These are phyloP conservation scores for Penicillium psychrosexuale DNA, from an alignment of 2,329 filamentous ascomycete species.

Conservation along the genomic window DNA sequence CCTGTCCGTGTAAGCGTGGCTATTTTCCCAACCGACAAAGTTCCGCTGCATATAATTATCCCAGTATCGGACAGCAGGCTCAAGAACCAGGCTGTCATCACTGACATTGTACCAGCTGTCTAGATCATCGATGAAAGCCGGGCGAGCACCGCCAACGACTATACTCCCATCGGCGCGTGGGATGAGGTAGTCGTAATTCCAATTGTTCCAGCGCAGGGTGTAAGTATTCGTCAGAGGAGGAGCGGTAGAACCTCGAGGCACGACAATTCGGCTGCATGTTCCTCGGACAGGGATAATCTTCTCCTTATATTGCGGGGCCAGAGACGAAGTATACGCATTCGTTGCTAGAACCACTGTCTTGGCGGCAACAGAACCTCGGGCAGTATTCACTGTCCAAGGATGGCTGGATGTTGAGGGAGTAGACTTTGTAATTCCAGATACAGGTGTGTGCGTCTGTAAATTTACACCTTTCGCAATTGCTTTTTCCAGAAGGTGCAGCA, in stretches of 20 bases:
- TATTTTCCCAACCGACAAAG: constrained; percentile 38
- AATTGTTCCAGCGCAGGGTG: constrained; percentile 56
- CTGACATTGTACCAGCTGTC: constrained; percentile 47
- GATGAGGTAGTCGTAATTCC: constrained; percentile 67
- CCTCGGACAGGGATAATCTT: constrained; percentile 75
- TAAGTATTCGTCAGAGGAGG: constrained; percentile 50
- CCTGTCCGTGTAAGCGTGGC: constrained; percentile 29
- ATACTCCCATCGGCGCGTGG: constrained; percentile 54
- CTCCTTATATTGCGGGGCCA: constrained; percentile 66
- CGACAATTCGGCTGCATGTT: constrained; percentile 35
- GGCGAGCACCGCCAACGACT: constrained; percentile 61
- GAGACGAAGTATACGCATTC: constrained; percentile 77
- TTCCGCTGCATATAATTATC: constrained; percentile 39
- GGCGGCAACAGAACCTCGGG: constrained; percentile 64
- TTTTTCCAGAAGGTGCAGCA: constrained; percentile 68
- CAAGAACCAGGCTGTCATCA: constrained; percentile 51
- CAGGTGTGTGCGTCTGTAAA: constrained; percentile 54
- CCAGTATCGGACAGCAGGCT: constrained; percentile 41
- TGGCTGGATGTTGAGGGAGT: constrained; percentile 16
- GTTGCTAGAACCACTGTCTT: constrained; percentile 70
- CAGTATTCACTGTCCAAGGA: constrained; percentile 63
- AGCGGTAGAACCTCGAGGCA: constrained; percentile 21
- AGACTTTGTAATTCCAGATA: constrained; percentile 28
- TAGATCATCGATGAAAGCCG: constrained; percentile 34
- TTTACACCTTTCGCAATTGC: constrained; percentile 48